Conservation (phyloP, 208 protist species). For the Trypanosoma congolense region DNA sequence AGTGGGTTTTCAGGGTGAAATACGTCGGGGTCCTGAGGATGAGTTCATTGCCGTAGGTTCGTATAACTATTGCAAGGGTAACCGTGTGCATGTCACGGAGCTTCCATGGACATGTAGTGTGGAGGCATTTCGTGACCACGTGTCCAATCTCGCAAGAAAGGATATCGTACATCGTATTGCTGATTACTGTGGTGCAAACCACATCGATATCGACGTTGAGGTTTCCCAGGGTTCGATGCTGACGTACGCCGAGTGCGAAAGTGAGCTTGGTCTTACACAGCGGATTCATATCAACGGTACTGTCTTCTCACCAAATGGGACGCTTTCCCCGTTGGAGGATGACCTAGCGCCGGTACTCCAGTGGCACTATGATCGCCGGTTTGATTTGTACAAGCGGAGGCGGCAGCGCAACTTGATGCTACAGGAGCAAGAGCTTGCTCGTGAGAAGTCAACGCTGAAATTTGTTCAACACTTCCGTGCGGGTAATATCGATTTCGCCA, state of each 20-base stretch:
- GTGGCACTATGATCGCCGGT: constrained; percentile 89
- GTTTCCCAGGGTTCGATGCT: constrained; percentile 46
- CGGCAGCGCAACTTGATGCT: constrained; percentile 65
- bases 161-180: constrained; percentile 85
- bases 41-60: constrained; percentile 76
- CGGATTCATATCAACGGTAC: constrained; percentile 82
- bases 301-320: constrained; percentile 79
- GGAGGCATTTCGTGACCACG: constrained; percentile 68
- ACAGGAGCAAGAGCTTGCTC: constrained; percentile 62
- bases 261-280: constrained; percentile 61
- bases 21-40: constrained; percentile 58
- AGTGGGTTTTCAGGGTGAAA: constrained; percentile 90
- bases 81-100: constrained; percentile 73
- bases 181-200: constrained; percentile 87
- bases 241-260: constrained; percentile 76
- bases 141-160: constrained; percentile 56
- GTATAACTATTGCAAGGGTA: constrained; percentile 59
- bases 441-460: constrained; percentile 63
- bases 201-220: constrained; percentile 87
- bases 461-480: constrained; percentile 85
- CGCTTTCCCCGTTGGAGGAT: constrained; percentile 67
- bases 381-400: constrained; percentile 85
- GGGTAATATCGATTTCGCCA: constrained; percentile 82
- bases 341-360: constrained; percentile 75
- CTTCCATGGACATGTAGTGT: constrained; percentile 72